A percentile compares a stretch with the other conserved stretches of the same genome.
phyloP scores from a whole-genome alignment of 768 basidiomycete genomes.

The Saitozyma podzolica region DNA sequence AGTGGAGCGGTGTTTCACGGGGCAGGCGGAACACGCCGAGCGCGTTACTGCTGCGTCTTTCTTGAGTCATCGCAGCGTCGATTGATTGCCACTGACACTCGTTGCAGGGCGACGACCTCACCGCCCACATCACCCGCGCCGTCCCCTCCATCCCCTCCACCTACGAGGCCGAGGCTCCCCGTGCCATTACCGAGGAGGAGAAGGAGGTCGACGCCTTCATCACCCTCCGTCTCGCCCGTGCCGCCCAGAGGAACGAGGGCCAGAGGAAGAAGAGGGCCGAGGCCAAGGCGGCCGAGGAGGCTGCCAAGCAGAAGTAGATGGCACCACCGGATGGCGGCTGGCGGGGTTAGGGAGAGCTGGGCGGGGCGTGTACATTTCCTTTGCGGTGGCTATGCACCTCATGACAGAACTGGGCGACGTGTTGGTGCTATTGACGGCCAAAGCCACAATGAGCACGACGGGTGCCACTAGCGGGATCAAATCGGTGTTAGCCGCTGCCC shows the following conservation, averaged over 20 bases:
- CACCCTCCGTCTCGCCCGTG: constrained; percentile 80
- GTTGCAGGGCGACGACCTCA: constrained; percentile 76
- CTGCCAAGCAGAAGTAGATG: constrained; percentile 36
- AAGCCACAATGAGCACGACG: no score
- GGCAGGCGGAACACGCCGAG: neutral
- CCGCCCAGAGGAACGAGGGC: constrained; percentile 80
- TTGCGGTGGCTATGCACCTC: neutral
- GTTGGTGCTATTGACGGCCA: no score
- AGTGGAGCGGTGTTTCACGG: constrained; percentile 48
- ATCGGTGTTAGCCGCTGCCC: no score
- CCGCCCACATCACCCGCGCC: constrained; percentile 68
- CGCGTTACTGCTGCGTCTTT: neutral
- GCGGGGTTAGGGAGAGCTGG: no score
- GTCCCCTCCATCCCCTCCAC: constrained; percentile 62
- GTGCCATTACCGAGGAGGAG: constrained; percentile 89
- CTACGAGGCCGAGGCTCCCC: constrained; percentile 75
- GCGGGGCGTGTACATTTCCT: no score
- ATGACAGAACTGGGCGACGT: neutral
- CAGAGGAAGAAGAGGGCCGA: constrained; percentile 65
- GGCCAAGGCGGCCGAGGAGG: constrained; percentile 50
- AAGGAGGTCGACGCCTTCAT: constrained; percentile 83
- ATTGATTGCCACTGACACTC: neutral
- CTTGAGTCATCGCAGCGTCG: neutral
- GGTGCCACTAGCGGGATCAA: no score
- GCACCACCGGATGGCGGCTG: neutral